Evolutionary conservation across 2,329 filamentous ascomycete genomes (phyloP).

Genomic region (Aschersonia sp.): DNA sequence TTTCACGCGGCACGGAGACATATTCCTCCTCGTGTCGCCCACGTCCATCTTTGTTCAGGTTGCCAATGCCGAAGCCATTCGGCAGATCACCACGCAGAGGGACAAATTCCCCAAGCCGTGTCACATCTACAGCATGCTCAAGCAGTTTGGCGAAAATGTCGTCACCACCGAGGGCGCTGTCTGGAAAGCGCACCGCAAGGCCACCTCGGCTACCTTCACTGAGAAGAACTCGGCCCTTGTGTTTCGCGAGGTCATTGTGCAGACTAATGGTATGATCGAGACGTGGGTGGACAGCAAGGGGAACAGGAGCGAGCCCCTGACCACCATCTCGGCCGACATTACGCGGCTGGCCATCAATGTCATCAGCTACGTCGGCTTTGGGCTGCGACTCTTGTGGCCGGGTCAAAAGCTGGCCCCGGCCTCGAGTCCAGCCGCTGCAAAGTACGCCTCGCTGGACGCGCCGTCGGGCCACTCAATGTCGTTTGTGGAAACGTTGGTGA

Average conservation of each 20-base stretch:
- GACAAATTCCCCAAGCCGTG: constrained; percentile 48
- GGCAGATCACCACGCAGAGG: constrained; percentile 48
- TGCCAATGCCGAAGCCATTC: constrained; percentile 49
- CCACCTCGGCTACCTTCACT: constrained; percentile 57
- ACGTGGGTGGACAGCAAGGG: constrained; percentile 33
- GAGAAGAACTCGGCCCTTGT: constrained; percentile 60
- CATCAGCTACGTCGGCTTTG: constrained; percentile 57
- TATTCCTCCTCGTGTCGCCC: constrained; percentile 50
- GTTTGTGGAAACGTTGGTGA: constrained; percentile 48
- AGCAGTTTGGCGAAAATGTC: constrained; percentile 53
- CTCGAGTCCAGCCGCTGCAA: constrained; percentile 28
- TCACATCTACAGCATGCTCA: constrained; percentile 19
- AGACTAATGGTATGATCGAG: constrained; percentile 46
- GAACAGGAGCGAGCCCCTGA: constrained; percentile 26
- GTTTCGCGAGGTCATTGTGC: constrained; percentile 45
- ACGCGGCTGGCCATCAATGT: constrained; percentile 46
- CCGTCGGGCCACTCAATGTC: constrained; percentile 44
- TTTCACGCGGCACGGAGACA: constrained; percentile 46
- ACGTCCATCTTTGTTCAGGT: constrained; percentile 36
- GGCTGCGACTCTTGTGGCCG: constrained; percentile 45
- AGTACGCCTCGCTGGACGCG: constrained; percentile 31
- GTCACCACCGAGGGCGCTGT: constrained; percentile 52
- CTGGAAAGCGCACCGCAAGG: constrained; percentile 62
- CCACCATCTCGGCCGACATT: constrained; percentile 45
- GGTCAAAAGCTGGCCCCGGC: constrained; percentile 37